Evolutionary conservation across 108 stramenopile genomes (phyloP), one percentile per base, ranked within the genome.

Genomic region (Chaetoceros tenuissimus): DNA sequence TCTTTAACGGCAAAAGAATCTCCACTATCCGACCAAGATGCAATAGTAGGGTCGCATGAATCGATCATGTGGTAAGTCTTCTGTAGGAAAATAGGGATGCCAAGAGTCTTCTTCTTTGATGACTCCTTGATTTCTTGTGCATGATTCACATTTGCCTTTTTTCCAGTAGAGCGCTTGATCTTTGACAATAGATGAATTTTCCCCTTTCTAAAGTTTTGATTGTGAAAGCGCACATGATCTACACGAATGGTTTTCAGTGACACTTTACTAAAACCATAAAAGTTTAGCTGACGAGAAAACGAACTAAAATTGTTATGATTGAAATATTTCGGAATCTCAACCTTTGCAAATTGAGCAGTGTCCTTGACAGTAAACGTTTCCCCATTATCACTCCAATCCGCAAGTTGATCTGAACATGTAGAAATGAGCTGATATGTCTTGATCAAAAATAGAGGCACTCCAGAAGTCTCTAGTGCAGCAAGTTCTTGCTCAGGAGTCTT

Each of bases 281-380:
- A 90, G 68, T 96, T 96, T 48, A 96, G 78, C 57, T 96, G 95
- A 0, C 95, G 86, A 18, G 94, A 91, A 58, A 96, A 96, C 27
- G 77, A 79, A 17, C 69, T 64, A 62, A 91, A 94, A 80, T 96
- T 94, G 59, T 84, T 89, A 72, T 96, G 95, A 73, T 96, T 96
- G 88, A 96, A 96, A 53, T 77, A 96, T 44, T 89, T 73, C 10
- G 89, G 89, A 23, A 96, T 89, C 23, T 82, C 60, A 2, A 81
- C 82, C 1, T 68, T 55, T 7, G 89, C 89, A 59, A 92, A 92
- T 2, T 53, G 48, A 10, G 83, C 84, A 2, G 79, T 71, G 29
- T 92, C 84, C 55, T 92, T 86, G 34, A 92, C 84, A 7, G 85
- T 68, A 46, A 92, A 92, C 18, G 80, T 81, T 10, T 53, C 48